Conservation (phyloP, 2,329 filamentous ascomycete species). For the Paraconiothyrium sp. region DNA sequence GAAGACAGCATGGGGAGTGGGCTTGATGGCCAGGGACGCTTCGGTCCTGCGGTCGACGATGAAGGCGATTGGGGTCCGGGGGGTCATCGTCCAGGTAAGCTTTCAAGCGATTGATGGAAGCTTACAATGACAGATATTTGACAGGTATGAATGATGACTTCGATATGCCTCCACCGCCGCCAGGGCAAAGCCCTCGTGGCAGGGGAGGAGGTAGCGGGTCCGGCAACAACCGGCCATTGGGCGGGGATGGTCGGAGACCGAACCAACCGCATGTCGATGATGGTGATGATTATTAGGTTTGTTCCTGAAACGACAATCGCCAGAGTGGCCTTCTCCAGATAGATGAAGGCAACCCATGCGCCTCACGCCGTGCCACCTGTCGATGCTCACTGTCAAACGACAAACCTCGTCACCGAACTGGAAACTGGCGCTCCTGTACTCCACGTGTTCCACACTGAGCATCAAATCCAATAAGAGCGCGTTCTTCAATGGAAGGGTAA, state of each 20-base stretch:
- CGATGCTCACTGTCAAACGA: neutral
- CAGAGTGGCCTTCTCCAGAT: neutral
- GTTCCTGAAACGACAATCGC: neutral
- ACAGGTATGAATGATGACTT: neutral
- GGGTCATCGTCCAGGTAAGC: neutral
- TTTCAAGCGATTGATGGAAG: neutral
- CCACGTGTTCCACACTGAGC: neutral
- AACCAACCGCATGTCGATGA: conserved; percentile 19
- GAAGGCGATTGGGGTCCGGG: neutral
- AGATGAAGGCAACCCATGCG: neutral
- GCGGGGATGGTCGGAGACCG: conserved; percentile 1
- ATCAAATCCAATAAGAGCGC: too few relatives aligned
- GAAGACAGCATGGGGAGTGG: conserved; percentile 2
- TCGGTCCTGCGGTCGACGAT: neutral
- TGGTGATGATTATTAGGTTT: conserved; percentile 10
- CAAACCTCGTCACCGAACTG: neutral
- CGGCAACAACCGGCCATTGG: neutral
- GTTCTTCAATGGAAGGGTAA: too few relatives aligned
- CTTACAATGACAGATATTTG: neutral
- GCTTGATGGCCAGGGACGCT: neutral
- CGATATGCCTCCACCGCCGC: conserved; percentile 4
- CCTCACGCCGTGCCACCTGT: neutral
- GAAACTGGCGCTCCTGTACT: neutral
- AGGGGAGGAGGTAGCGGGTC: conserved; percentile 11
- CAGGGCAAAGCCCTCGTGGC: conserved; percentile 4